Percentiles rank a stretch among this genome's conserved stretches.
These are phyloP conservation scores for Cladosporium halotolerans DNA, from an alignment of 2,329 filamentous ascomycete species.

Conservation along the genomic window DNA sequence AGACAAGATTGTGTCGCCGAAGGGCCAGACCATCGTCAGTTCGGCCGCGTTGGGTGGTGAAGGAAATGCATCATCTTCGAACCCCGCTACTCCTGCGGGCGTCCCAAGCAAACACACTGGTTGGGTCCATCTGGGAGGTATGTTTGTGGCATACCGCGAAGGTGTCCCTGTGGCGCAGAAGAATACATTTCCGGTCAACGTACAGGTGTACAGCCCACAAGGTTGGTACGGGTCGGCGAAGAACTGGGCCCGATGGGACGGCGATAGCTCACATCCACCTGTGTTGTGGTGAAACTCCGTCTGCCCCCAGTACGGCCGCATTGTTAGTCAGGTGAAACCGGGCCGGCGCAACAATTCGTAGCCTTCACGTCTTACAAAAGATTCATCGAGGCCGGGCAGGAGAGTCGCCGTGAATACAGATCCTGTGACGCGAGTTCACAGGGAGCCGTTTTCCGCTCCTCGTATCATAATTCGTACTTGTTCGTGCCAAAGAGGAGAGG, in stretches of 20 bases:
- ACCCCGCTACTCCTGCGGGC: not conserved
- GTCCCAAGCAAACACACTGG: not conserved
- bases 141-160: not conserved
- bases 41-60: not conserved
- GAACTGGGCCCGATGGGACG: not conserved
- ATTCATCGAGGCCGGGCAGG: too few relatives aligned
- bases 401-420: too few relatives aligned
- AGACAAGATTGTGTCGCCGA: not conserved
- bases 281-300: too few relatives aligned
- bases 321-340: too few relatives aligned
- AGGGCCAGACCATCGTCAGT: not conserved
- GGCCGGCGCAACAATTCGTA: too few relatives aligned
- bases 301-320: too few relatives aligned
- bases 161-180: not conserved
- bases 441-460: too few relatives aligned
- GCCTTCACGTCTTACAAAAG: too few relatives aligned
- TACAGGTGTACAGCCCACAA: not conserved
- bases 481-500: too few relatives aligned
- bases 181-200: not conserved
- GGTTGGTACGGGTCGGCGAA: not conserved
- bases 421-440: too few relatives aligned
- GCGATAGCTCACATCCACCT: too few relatives aligned
- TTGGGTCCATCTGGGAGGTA: not conserved
- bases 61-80: not conserved
- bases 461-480: too few relatives aligned